Conservation (phyloP, 306 rosid species). For the Dryas octopetala region DNA sequence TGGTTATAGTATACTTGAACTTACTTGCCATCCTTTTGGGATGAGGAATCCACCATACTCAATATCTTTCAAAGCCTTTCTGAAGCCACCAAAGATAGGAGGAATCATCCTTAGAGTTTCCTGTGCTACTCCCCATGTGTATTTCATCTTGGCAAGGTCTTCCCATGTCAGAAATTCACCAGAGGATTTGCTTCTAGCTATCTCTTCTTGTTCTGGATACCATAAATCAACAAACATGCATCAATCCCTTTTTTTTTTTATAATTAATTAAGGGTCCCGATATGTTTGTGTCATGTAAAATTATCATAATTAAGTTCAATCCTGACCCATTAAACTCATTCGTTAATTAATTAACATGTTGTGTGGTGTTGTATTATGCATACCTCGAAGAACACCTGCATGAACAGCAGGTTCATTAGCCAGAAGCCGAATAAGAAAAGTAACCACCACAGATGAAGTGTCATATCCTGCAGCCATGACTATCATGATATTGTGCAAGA, state of each 20-base stretch:
- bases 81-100: constrained; percentile 66
- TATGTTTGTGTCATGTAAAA: no score
- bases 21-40: constrained; percentile 92
- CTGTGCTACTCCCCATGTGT: constrained; percentile 75
- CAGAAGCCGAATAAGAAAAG: constrained; percentile 53
- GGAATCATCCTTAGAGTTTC: constrained; percentile 68
- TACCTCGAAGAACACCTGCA: constrained; percentile 71
- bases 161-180: constrained; percentile 60
- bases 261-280: constrained; percentile 6
- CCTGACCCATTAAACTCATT: no score
- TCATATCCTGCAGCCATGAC: constrained; percentile 81
- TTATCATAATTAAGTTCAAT: no score
- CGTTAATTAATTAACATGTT: no score
- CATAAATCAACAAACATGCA: no score
- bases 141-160: constrained; percentile 80
- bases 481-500: constrained; percentile 52
- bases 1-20: constrained; percentile 13
- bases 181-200: constrained; percentile 46
- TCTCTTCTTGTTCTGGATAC: constrained; percentile 64
- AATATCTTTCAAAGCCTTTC: constrained; percentile 50
- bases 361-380: neutral
- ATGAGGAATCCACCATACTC: constrained; percentile 62
- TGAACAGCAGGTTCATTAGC: constrained; percentile 50
- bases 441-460: constrained; percentile 57
- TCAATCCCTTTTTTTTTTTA: no score